Evolutionary conservation across 495 filamentous ascomycete genomes (phyloP).

Genomic region (Penicillium turbatum): DNA sequence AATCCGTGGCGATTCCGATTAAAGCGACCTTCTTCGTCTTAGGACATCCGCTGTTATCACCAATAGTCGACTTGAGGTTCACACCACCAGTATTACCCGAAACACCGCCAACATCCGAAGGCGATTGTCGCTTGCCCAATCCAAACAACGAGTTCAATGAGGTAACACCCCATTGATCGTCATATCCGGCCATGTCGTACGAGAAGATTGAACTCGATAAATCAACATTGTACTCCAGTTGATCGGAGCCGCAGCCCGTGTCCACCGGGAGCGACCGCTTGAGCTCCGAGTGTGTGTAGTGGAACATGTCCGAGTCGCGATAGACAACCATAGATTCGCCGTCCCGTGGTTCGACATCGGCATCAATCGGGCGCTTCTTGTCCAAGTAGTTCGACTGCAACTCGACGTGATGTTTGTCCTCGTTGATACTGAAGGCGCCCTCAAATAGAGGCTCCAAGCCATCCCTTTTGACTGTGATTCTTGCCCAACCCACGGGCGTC

Average conservation of each 20-base stretch:
- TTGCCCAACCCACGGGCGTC: constrained; percentile 81
- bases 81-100: constrained; percentile 76
- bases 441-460: constrained; percentile 79
- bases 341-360: constrained; percentile 52
- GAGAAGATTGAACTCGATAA: constrained; percentile 62
- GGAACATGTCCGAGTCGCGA: constrained; percentile 78
- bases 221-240: constrained; percentile 65
- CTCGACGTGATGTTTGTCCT: constrained; percentile 86
- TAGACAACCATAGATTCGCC: constrained; percentile 88
- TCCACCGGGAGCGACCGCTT: constrained; percentile 42
- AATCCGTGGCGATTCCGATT: constrained; percentile 90
- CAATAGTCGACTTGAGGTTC: constrained; percentile 78
- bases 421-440: constrained; percentile 76
- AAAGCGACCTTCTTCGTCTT: constrained; percentile 82
- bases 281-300: constrained; percentile 45
- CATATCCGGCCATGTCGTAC: constrained; percentile 34
- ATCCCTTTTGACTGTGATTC: constrained; percentile 72
- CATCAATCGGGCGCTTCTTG: constrained; percentile 71
- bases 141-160: constrained; percentile 56
- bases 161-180: constrained; percentile 48
- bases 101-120: constrained; percentile 48
- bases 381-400: constrained; percentile 66
- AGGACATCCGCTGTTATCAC: constrained; percentile 76
- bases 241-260: constrained; percentile 58
- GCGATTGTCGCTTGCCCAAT: constrained; percentile 46